Evolutionary conservation across 129 eudicot genomes (phyloP), one percentile per base, ranked within the genome.

Genomic region (Kitagawia praeruptora): DNA sequence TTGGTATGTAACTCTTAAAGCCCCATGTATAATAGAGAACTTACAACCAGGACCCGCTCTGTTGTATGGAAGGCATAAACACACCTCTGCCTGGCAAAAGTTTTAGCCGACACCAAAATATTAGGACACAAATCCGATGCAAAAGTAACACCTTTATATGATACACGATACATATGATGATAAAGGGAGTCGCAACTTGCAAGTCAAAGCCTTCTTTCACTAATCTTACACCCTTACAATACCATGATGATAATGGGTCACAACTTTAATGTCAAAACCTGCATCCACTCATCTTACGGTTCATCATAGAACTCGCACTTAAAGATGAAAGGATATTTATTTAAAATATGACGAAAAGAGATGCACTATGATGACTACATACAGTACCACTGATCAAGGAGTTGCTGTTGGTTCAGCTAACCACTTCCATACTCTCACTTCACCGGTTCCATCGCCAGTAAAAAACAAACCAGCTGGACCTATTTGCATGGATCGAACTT

Each of bases 381-480:
- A 61, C 37, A 61, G 69, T 75, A 18, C n/a, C 25, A 10, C 58
- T 54, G 49, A 48, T 83, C 81, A 83, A 34, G 83, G 72, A 40
- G 90, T 64, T 63, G 90, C 67, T 44, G 85, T 49, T 77, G 90
- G 84, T 76, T 95, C 93, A 16, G 91, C 87, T 45, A 86, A 80
- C 97, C 96, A 92, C 28, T 84, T 81, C 98, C 98, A 95, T 45
- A 95, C 98, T 83, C 84, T 88, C 45, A 95, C 96, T 79, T 84
- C 90, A 40, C 98, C 97, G 14, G 96, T 88, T 82, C 97, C 98
- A 39, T 95, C 98, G 2, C 98, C 98, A 0, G 97, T 95, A 81
- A 95, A 92, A 83, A 95, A 95, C 40, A 95, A 81, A 79, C 92
- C 92, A 63, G 81, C 85, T 2, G 98, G 98, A 19, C 98, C 98